Conservation (phyloP, 2,329 filamentous ascomycete species). For the Rachicladosporium sp. region DNA sequence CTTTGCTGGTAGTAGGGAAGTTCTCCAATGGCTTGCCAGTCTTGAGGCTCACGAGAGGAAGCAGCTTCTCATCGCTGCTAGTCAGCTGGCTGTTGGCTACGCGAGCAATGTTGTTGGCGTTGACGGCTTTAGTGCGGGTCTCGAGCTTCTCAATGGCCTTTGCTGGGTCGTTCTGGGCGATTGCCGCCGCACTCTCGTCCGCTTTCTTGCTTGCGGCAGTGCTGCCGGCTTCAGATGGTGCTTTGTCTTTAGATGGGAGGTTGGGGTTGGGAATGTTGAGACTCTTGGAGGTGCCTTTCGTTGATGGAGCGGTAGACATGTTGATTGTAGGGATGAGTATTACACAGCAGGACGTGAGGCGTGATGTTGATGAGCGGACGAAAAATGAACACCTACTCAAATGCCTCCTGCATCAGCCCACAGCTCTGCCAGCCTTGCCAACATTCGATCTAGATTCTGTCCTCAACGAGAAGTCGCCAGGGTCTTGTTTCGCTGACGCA, state of each 20-base stretch:
- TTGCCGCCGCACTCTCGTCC: slow-evolving; percentile 6
- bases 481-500: too few species aligned
- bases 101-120: slow-evolving; percentile 20
- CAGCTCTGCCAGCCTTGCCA: too few species aligned
- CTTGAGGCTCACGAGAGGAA: slow-evolving; percentile 19
- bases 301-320: slow-evolving; percentile 2
- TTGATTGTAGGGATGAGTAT: not conserved
- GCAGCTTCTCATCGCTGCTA: slow-evolving; percentile 18
- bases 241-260: slow-evolving; percentile 7
- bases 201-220: slow-evolving; percentile 1
- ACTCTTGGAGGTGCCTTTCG: slow-evolving; percentile 3
- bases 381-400: too few species aligned
- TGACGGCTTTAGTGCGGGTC: slow-evolving; percentile 17
- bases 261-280: slow-evolving; percentile 7
- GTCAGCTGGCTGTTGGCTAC: slow-evolving; percentile 22
- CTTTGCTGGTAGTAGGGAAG: slow-evolving; percentile 20
- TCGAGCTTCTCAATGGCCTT: slow-evolving; percentile 21
- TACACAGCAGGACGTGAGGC: too few species aligned
- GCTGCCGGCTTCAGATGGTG: slow-evolving; percentile 6
- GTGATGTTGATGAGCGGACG: too few species aligned
- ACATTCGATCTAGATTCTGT: too few species aligned
- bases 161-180: slow-evolving; percentile 13
- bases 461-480: too few species aligned
- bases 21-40: slow-evolving; percentile 20
- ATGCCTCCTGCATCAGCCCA: too few species aligned